Evolutionary conservation across 225 moss, liverwort and hornwort genomes (phyloP), one percentile per base, ranked within the genome.

Genomic region (Antitrichia curtipendula): DNA sequence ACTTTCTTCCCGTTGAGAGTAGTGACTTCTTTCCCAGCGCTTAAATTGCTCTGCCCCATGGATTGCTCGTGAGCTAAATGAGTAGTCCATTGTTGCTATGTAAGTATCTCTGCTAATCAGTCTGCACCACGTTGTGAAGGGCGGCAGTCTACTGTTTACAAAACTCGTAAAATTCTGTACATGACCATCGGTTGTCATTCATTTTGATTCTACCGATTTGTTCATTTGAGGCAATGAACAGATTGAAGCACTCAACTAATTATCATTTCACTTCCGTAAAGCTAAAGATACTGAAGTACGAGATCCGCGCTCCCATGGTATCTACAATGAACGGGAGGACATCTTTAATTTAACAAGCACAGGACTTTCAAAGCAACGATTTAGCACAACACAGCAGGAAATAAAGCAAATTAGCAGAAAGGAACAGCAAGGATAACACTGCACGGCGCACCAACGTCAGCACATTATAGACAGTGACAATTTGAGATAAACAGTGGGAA

Each of bases 291-390:
- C 74, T 92, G 86, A 41, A 93, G 89, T 53, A 93, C 92, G 52
- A 93, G 89, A 85, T 93, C 93, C 32, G 92, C 89, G 69, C 93
- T 93, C 31, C 88, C 89, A 83, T 93, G 88, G 82, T 86, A 91
- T 79, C 92, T 93, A 92, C 86, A 75, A 80, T 25, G 59, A 61
- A 88, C 16, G 23, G 20, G 69, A 36, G 62, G 17, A 75, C 36
- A 76, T 29, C 47, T 85, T 68, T 16, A 71, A 84, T 45, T 49
- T 62, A 78, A 23, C 53, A 40, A 31, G 63, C 52, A 52, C 64
- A 40, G 36, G 60, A 34, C 10, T 45, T 54, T 31, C 61, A 84
- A 61, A 49, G 60, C 71, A 64, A 53, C 7, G 28, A 71, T 34
- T 32, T 34, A 32, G 62, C 58, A 77, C 49, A 52, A 66, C 9